Evolutionary conservation across 1,139 yeast genomes (phyloP), one percentile per base, ranked within the genome.

Genomic region (Pichia sp.): DNA sequence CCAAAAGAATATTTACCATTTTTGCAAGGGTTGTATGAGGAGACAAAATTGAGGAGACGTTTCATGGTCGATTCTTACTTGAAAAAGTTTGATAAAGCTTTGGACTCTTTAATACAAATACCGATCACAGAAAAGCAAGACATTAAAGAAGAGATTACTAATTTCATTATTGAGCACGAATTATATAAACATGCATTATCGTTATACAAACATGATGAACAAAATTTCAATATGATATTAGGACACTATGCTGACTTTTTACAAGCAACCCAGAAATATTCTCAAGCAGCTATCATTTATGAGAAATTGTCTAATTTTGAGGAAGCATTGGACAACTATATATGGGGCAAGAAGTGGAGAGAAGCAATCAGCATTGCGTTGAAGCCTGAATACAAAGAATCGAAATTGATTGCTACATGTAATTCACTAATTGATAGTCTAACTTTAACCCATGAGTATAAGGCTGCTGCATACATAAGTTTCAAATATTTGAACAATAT

Each of bases 1-100:
- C 99, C 99, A 31, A 90, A 92, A 66, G 99, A 95, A 69, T 95
- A 93, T 65, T 73, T 95, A 53, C 97, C 99, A 52, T 95, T 93
- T 70, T 76, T 95, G 62, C 96, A 91, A 65, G 79, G 83, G 54
- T 75, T 95, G 55, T 87, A 89, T 62, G 80, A 80, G 41, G 87
- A 86, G 68, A 75, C 80, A 0, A 84, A 81, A 20, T 71, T 83
- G 51, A 80, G 96, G 56, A 82, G 85, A 63, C 78, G 80, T 66
- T 92, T 89, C 66, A 73, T 83, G 66, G 87, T 95, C 62, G 99
- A 95, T 67, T 86, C 89, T 53, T 77, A 84, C 66, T 78, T 95
- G 69, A 83, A 85, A 64, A 79, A 83, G 46, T 75, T 78, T 67
- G 79, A 77, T 42, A 83, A 80, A 67, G 98, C 97, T 0, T 74